These are phyloP conservation scores for Rutstroemia sp. DNA, from an alignment of 2,329 filamentous ascomycete species.

Conservation along the genomic window DNA sequence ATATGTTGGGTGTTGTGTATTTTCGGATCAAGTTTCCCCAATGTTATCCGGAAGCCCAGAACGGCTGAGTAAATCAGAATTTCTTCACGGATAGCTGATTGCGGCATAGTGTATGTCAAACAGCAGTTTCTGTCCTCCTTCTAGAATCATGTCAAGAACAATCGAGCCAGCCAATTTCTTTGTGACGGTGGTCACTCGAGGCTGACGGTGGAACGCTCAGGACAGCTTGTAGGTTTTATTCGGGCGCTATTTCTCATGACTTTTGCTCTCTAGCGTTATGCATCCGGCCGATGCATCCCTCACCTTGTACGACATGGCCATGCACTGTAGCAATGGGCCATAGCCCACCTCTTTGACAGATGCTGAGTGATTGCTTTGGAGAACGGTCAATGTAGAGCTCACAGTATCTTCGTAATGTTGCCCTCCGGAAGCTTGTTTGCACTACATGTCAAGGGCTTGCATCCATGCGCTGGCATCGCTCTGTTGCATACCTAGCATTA, in stretches of 20 bases:
- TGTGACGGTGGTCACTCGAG: slow-evolving; percentile 21
- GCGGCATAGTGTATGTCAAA: slow-evolving; percentile 2
- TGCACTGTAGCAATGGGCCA: slow-evolving; percentile 1
- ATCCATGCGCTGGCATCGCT: slow-evolving; percentile 28
- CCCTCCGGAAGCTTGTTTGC: slow-evolving; percentile 27
- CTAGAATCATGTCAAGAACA: slow-evolving; percentile 11
- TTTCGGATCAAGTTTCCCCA: slow-evolving; percentile 1
- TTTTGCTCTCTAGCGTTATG: slow-evolving; percentile 14
- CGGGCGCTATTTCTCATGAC: slow-evolving; percentile 11
- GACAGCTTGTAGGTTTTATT: slow-evolving; percentile 9
- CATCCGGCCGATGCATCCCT: slow-evolving; percentile 10
- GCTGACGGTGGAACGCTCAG: slow-evolving; percentile 21
- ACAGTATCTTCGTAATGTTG: slow-evolving; percentile 16
- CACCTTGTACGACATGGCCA: slow-evolving; percentile 12
- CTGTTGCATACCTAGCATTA: slow-evolving; percentile 22
- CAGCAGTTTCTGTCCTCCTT: slow-evolving; percentile 7
- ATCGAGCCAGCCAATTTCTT: slow-evolving; percentile 13
- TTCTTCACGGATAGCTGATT: slow-evolving; percentile 6
- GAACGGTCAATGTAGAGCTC: slow-evolving; percentile 8
- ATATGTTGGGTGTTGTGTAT: background rate
- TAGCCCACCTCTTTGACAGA: slow-evolving; percentile 8
- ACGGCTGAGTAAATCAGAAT: slow-evolving; percentile 1
- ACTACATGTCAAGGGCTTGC: slow-evolving; percentile 22
- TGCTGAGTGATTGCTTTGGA: slow-evolving; percentile 21
- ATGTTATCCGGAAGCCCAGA: background rate